These are phyloP conservation scores for Scalesia atractyloides DNA, from an alignment of 129 eudicot genomes.

Conservation along the genomic window DNA sequence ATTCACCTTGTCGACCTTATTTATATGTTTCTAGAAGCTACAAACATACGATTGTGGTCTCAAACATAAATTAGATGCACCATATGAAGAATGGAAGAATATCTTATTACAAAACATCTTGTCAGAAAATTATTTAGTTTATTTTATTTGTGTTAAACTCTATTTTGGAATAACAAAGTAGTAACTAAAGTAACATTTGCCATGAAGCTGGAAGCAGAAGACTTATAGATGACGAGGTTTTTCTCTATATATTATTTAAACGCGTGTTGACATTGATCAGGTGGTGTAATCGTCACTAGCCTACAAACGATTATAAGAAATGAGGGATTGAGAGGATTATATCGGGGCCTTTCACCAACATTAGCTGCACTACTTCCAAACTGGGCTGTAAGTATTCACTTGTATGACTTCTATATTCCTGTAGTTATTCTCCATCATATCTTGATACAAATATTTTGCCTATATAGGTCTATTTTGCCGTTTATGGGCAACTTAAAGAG, in stretches of 20 bases:
- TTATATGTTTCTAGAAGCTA: background rate
- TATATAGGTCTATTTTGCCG: constrained; percentile 85
- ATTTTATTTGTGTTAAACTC: too few species aligned
- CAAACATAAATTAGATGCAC: too few species aligned
- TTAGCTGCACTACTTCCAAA: constrained; percentile 88
- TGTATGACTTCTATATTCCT: background rate
- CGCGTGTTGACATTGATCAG: constrained; percentile 41
- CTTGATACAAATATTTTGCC: constrained; percentile 12
- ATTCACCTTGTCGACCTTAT: background rate
- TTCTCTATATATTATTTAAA: constrained; percentile 4
- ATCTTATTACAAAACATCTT: too few species aligned
- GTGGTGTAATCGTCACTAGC: constrained; percentile 77
- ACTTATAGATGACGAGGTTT: too few species aligned
- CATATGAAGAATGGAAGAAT: too few species aligned
- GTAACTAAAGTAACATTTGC: too few species aligned
- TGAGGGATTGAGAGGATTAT: constrained; percentile 84
- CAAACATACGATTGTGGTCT: too few species aligned
- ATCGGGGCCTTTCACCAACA: constrained; percentile 96
- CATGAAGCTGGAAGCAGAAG: too few species aligned
- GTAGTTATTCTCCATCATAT: background rate
- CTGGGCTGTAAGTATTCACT: constrained; percentile 84
- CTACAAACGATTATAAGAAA: constrained; percentile 61
- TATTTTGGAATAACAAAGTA: too few species aligned
- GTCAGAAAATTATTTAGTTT: too few species aligned
- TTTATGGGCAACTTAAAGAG: constrained; percentile 83